These are phyloP conservation scores for Lentinula sp. DNA, from an alignment of 768 basidiomycete species.

Conservation along the genomic window DNA sequence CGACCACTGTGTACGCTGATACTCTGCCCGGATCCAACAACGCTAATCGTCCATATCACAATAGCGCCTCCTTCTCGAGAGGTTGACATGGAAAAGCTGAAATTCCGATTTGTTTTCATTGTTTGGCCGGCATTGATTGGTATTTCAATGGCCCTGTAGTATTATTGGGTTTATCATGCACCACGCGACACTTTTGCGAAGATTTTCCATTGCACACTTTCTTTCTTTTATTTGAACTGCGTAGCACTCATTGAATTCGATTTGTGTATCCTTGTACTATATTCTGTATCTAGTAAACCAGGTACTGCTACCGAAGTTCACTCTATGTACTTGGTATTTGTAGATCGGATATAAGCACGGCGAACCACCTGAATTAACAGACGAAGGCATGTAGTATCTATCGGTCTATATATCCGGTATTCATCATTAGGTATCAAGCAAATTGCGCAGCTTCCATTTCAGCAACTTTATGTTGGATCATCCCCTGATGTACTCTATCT, in stretches of 20 bases:
- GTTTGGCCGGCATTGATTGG: constrained; percentile 55
- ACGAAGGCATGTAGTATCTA: neutral
- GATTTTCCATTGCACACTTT: too few species aligned
- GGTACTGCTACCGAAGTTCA: too few species aligned
- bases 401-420: neutral
- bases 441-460: neutral
- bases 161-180: too few species aligned
- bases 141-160: constrained; percentile 45
- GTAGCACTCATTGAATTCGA: neutral
- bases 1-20: constrained; percentile 1
- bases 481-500: neutral
- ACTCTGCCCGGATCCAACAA: neutral
- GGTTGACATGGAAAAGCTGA: constrained; percentile 29
- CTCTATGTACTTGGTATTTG: too few species aligned
- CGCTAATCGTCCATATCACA: neutral
- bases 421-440: neutral
- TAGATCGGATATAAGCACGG: too few species aligned
- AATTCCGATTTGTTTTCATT: constrained; percentile 44
- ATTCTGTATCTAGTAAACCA: too few species aligned
- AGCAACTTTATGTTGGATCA: neutral
- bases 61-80: constrained; percentile 4
- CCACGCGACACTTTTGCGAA: neutral
- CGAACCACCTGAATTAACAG: too few species aligned
- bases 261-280: neutral
- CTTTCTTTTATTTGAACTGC: too few species aligned